Conservation (phyloP, 1,284 basidiomycete genomes). For the Cryptococcus maquisensis region DNA sequence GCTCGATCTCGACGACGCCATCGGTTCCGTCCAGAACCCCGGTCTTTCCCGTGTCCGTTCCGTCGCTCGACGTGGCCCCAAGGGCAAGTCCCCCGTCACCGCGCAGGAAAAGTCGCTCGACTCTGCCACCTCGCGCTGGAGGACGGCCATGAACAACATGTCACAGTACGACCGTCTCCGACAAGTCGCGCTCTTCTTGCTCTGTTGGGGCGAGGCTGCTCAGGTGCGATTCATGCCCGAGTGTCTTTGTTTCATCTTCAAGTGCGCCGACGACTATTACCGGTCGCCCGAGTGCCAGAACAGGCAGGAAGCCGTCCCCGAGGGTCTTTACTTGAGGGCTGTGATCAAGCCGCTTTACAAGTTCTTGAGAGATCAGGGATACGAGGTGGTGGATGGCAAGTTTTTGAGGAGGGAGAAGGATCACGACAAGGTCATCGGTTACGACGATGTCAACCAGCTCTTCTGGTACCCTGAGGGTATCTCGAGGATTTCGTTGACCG, state of each 20-base stretch:
- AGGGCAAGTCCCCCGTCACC: slow-evolving; percentile 44
- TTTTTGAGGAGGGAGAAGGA: slow-evolving; percentile 90
- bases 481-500: slow-evolving; percentile 77
- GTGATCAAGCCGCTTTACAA: slow-evolving; percentile 96
- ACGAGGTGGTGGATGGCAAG: slow-evolving; percentile 93
- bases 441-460: slow-evolving; percentile 98
- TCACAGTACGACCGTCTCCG: slow-evolving; percentile 95
- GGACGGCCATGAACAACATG: slow-evolving; percentile 98
- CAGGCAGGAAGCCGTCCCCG: slow-evolving; percentile 86
- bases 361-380: slow-evolving; percentile 96
- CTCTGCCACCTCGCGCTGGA: slow-evolving; percentile 86
- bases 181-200: slow-evolving; percentile 91
- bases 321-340: slow-evolving; percentile 85
- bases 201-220: slow-evolving; percentile 98
- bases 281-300: slow-evolving; percentile 98
- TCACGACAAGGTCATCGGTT: slow-evolving; percentile 93
- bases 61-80: slow-evolving; percentile 58
- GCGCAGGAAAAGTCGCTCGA: slow-evolving; percentile 77
- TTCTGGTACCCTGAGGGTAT: slow-evolving; percentile 99
- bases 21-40: slow-evolving; percentile 87
- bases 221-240: slow-evolving; percentile 98
- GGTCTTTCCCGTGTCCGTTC: slow-evolving; percentile 79
- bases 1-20: slow-evolving; percentile 95
- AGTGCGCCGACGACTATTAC: slow-evolving; percentile 99
- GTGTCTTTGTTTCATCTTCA: slow-evolving; percentile 98